Conservation (phyloP, 495 filamentous ascomycete species). For the Podospora australis region DNA sequence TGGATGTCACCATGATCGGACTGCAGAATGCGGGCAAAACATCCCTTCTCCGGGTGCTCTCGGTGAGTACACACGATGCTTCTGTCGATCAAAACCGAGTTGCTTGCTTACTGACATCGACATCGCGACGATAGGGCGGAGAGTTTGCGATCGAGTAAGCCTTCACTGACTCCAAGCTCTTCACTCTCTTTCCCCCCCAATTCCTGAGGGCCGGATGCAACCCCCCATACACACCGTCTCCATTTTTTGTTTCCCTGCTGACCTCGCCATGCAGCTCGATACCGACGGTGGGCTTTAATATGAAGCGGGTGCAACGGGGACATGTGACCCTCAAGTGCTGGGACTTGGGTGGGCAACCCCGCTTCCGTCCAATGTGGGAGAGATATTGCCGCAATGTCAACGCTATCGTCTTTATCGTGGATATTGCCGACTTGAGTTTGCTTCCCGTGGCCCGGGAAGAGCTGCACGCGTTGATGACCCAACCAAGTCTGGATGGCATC, state of each 20-base stretch:
- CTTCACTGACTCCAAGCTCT: slow-evolving; percentile 6
- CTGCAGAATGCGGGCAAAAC: slow-evolving; percentile 98
- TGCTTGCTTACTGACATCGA: slow-evolving; percentile 8
- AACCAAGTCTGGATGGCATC: slow-evolving; percentile 80
- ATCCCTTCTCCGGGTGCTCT: slow-evolving; percentile 84
- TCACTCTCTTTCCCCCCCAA: slow-evolving; percentile 2
- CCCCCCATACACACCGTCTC: slow-evolving; percentile 4
- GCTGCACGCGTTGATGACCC: slow-evolving; percentile 79
- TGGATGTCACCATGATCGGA: slow-evolving; percentile 99
- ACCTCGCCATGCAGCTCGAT: slow-evolving; percentile 68
- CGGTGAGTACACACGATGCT: too few species aligned
- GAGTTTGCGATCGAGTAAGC: slow-evolving; percentile 99
- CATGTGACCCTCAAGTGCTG: slow-evolving; percentile 99
- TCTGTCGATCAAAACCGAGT: slow-evolving; percentile 34
- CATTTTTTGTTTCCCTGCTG: slow-evolving; percentile 31
- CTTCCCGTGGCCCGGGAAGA: slow-evolving; percentile 88
- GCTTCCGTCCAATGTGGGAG: slow-evolving; percentile 99
- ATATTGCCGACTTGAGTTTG: slow-evolving; percentile 74
- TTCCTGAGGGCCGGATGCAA: slow-evolving; percentile 3
- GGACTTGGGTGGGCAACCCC: slow-evolving; percentile 95
- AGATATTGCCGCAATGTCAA: slow-evolving; percentile 95
- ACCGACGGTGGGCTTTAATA: slow-evolving; percentile 97
- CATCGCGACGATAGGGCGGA: slow-evolving; percentile 60
- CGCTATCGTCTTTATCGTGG: slow-evolving; percentile 91
- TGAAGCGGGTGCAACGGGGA: slow-evolving; percentile 95